Conservation (phyloP, 805 yeast genomes). For the Starmera quercuum region DNA sequence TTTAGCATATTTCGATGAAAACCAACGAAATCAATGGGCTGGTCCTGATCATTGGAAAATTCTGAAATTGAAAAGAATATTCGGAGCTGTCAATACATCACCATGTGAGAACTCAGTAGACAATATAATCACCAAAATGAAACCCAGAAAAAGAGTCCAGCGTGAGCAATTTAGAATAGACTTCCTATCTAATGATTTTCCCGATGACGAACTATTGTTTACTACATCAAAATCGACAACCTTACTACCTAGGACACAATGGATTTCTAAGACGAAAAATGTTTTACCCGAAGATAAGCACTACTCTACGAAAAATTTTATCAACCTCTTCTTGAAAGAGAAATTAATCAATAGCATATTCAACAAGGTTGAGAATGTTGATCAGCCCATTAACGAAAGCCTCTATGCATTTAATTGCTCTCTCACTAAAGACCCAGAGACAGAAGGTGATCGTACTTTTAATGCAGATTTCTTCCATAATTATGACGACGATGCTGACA, state of each 20-base stretch:
- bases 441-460: slow-evolving; percentile 28
- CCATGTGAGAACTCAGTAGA: slow-evolving; percentile 1
- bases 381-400: slow-evolving; percentile 32
- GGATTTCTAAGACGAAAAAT: slow-evolving; percentile 35
- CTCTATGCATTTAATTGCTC: slow-evolving; percentile 61
- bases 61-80: slow-evolving; percentile 37
- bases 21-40: slow-evolving; percentile 68
- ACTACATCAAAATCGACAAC: slow-evolving; percentile 21
- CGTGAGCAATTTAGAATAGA: slow-evolving; percentile 34
- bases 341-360: slow-evolving; percentile 30
- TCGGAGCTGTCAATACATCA: slow-evolving; percentile 13
- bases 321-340: slow-evolving; percentile 65
- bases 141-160: slow-evolving; percentile 13
- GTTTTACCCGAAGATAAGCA: slow-evolving; percentile 68
- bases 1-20: slow-evolving; percentile 74
- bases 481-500: slow-evolving; percentile 23
- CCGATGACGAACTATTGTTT: slow-evolving; percentile 34
- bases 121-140: slow-evolving; percentile 6
- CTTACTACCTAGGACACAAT: slow-evolving; percentile 33
- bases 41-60: slow-evolving; percentile 95
- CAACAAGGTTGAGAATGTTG: slow-evolving; percentile 16
- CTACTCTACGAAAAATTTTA: slow-evolving; percentile 62
- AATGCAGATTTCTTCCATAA: slow-evolving; percentile 22
- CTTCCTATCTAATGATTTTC: slow-evolving; percentile 25
- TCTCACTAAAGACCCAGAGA: slow-evolving; percentile 20